A percentile compares a stretch with the other conserved stretches of the same genome.
These are phyloP conservation scores for Verticillium alfalfae DNA, from an alignment of 2,329 filamentous ascomycete genomes.

Conservation along the genomic window DNA sequence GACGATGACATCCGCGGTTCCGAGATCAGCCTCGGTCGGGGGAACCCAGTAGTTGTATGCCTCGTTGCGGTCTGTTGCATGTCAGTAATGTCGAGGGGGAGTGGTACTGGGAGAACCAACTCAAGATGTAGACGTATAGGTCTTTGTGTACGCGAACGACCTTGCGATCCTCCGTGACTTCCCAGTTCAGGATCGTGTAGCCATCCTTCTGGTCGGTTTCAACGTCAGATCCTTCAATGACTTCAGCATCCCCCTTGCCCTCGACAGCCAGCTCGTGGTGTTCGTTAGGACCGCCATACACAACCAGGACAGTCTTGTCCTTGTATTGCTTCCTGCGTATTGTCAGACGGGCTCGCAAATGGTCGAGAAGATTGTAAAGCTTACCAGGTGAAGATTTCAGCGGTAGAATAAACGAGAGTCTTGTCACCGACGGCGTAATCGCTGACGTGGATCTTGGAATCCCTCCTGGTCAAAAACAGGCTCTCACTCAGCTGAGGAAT, in stretches of 20 bases:
- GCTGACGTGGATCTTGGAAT: conserved; percentile 58
- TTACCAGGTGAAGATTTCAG: conserved; percentile 57
- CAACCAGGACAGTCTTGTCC: conserved; percentile 49
- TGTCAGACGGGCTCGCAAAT: not conserved
- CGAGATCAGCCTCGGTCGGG: conserved; percentile 8
- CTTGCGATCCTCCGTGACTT: conserved; percentile 9
- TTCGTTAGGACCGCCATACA: conserved; percentile 56
- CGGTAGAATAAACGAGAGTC: conserved; percentile 59
- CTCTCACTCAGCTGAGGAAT: conserved; percentile 50
- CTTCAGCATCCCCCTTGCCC: conserved; percentile 3
- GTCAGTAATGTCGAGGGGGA: not conserved
- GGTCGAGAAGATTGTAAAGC: not conserved
- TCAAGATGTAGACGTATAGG: conserved; percentile 9
- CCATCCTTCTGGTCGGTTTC: conserved; percentile 5
- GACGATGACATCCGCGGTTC: conserved; percentile 14
- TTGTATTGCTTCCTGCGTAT: conserved; percentile 45
- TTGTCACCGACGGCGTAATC: conserved; percentile 55
- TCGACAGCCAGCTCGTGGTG: conserved; percentile 51
- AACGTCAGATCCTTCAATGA: conserved; percentile 6
- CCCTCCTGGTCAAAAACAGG: conserved; percentile 51
- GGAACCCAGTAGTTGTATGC: conserved; percentile 18
- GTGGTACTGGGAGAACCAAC: conserved; percentile 19
- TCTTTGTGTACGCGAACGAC: conserved; percentile 7
- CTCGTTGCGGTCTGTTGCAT: conserved; percentile 13
- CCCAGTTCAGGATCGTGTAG: conserved; percentile 10